Evolutionary conservation across 257 asterid genomes (phyloP), one percentile per base, ranked within the genome.

Genomic region (Fraxinus pennsylvanica): DNA sequence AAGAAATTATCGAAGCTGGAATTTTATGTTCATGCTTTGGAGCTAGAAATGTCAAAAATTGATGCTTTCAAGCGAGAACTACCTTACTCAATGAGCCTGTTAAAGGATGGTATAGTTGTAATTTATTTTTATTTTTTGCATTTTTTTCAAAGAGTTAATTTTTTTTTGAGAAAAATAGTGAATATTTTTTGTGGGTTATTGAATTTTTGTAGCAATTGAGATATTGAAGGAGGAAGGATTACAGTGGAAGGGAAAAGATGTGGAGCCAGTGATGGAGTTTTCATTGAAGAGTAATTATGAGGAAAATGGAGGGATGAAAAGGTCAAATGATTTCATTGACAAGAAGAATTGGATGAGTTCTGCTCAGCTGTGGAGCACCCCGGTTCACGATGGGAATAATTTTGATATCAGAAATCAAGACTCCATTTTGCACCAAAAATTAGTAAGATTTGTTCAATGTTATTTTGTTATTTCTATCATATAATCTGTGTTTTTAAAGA

Each of bases 311-410:
- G 80, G 80, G 77, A 69, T 43, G 66, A 73, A 78, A 81, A 29
- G 0, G 76, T 71, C 84, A 69, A 76, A 30, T 71, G 84, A 80
- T 54, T 12, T 17, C 41, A 73, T 6, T 78, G 88, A 81, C 13
- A 84, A 84, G 88, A 86, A 82, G 78, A 74, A 77, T 7, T 84
- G 88, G 88, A 77, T 82, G 86, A 86, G 73, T 71, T 77, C 85
- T 77, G 86, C 68, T 72, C 84, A 84, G 83, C 79, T 86, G 0
- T 86, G 90, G 90, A 80, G 67, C 69, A 63, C 81, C 25, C 86
- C 86, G 0, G 75, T 76, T 47, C 84, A 85, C 1, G 84, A 77
- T 65, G 91, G 84, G 63, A 63, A 52, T 79, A 45, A 15, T 41
- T 61, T 35, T 30, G 69, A 70, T 14, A 13, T 75, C 41, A 76